Base-by-base conservation (phyloP, 495 filamentous ascomycete genomes). In the Ascobolus immersus region DNA sequence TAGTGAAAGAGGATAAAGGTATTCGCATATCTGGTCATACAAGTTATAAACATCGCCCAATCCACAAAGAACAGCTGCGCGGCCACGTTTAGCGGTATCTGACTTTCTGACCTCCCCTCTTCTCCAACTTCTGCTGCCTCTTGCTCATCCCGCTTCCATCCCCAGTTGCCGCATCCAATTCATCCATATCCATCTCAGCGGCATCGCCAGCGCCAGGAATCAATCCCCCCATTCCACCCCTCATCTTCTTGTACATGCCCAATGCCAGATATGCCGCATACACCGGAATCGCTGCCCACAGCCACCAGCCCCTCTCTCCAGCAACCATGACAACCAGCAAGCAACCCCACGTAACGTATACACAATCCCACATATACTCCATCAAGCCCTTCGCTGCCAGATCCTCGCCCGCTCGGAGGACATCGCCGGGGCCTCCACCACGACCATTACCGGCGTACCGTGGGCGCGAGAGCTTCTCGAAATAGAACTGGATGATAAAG, bases 301-400 rank as follows among this genome's bases (percentile, higher is more conserved):
- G 38, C 52, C 76, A 67, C 78, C 78, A 86, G 9, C 63, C 73
- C 51, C 68, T 64, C 47, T 84, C 71, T 17, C 77, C 76, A 30
- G 79, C 64, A 3, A 80, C 28, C 8, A 66, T 68, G 2, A 65
- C 76, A 5, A 67, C 52, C 5, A 64, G 52, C 19, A 78, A 57
- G 17, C 66, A 71, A 13, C 60, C 67, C 71, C 76, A 80, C 1
- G 77, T 82, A 55, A 86, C 81, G 61, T 91, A 94, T 21, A 93
- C 58, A 17, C 92, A 62, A 57, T 96, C 86, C 64, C 84, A 94
- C 73, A 93, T 77, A 55, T 82, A 96, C 54, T 96, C 86, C 5
- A 81, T 94, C 52, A 96, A 56, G 0, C 86, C 86, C 17, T 73
- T 66, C 0, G 79, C 78, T 18, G 77, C 71, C 17, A 96, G 62